Evolutionary conservation across 2,329 filamentous ascomycete genomes (phyloP).

Genomic region (Metarhizium brunneum): DNA sequence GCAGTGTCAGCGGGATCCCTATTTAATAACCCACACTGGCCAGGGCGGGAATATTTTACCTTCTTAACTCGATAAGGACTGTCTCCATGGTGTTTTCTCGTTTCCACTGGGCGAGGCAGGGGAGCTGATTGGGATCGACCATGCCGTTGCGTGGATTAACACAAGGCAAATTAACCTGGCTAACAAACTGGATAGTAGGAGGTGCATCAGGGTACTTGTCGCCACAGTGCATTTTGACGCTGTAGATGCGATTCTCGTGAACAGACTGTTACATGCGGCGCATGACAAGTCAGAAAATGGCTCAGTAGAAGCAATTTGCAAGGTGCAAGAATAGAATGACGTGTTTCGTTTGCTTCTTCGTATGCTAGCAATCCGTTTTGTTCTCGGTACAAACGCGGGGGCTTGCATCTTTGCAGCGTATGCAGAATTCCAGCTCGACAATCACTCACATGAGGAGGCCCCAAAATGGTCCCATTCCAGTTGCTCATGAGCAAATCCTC

Average conservation of each 20-base stretch:
- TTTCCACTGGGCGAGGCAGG: constrained; percentile 84
- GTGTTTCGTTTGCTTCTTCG: too few relatives aligned
- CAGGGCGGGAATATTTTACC: constrained; percentile 33
- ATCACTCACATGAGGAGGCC: constrained; percentile 71
- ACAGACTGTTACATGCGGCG: constrained; percentile 52
- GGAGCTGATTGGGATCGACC: constrained; percentile 77
- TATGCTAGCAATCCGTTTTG: constrained; percentile 10
- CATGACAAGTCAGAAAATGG: too few relatives aligned
- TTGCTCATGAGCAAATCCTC: constrained; percentile 96
- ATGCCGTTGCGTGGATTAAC: constrained; percentile 73
- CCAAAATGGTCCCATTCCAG: constrained; percentile 97
- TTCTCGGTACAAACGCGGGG: too few relatives aligned
- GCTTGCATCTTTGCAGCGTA: too few relatives aligned
- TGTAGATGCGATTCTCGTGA: constrained; percentile 99
- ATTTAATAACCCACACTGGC: neutral
- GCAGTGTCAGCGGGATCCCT: neutral
- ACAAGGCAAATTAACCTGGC: constrained; percentile 92
- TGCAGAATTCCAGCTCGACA: too few relatives aligned
- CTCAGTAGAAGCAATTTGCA: too few relatives aligned
- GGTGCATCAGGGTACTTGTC: constrained; percentile 81
- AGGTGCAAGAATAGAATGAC: too few relatives aligned
- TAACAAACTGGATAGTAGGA: constrained; percentile 85
- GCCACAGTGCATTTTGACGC: constrained; percentile 92
- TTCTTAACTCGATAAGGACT: constrained; percentile 75
- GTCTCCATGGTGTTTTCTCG: constrained; percentile 93